A percentile compares a stretch with the other conserved stretches of the same genome.
Evolutionary conservation across 2,329 filamentous ascomycete species (phyloP).

Genomic region (Sordariomycetes sp.): DNA sequence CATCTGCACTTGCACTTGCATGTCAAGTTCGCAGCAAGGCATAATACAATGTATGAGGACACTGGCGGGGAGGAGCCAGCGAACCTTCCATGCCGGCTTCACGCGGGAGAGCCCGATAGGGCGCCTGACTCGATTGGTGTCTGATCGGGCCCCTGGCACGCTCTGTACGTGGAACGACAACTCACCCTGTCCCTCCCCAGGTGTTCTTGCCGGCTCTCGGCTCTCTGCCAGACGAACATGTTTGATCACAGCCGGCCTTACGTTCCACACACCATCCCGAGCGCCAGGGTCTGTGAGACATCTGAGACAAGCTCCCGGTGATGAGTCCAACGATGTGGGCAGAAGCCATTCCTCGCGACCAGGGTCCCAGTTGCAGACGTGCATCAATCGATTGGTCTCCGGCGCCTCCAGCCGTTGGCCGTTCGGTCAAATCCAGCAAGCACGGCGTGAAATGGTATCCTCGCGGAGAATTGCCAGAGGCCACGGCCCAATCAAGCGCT

Average conservation of each 20-base stretch:
- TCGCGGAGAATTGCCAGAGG: neutral
- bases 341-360: too few species aligned
- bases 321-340: neutral
- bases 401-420: too few species aligned
- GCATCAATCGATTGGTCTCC: too few species aligned
- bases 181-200: neutral
- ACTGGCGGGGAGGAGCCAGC: neutral
- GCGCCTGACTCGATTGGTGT: neutral
- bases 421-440: too few species aligned
- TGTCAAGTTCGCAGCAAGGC: neutral
- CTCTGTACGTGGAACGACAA: neutral
- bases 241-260: neutral
- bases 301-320: neutral
- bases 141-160: neutral
- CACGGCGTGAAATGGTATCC: too few species aligned
- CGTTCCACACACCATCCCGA: neutral
- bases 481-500: neutral
- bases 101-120: neutral
- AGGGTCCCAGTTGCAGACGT: too few species aligned
- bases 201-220: too few species aligned
- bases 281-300: neutral
- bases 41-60: neutral
- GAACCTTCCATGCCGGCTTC: neutral
- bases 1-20: neutral
- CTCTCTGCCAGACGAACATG: neutral